Evolutionary conservation across 768 basidiomycete genomes (phyloP).

Genomic region (Glaciozyma martinii): DNA sequence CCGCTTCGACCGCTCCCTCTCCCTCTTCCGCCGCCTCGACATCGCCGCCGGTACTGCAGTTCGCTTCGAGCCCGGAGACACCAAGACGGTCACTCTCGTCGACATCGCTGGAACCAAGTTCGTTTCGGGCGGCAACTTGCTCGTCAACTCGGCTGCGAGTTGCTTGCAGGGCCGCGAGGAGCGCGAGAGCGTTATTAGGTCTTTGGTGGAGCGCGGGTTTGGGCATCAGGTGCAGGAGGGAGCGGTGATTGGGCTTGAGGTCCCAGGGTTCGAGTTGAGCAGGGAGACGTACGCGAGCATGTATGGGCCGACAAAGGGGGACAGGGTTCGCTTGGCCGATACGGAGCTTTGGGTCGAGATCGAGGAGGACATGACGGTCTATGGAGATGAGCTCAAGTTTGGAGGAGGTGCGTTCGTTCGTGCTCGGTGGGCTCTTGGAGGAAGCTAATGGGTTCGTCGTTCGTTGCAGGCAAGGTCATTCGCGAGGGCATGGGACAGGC

Average conservation of each 20-base stretch:
- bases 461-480: constrained; percentile 65
- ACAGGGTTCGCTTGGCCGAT: constrained; percentile 79
- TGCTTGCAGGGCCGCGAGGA: constrained; percentile 17
- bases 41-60: constrained; percentile 92
- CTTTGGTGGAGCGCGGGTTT: constrained; percentile 57
- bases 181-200: constrained; percentile 23
- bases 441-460: background rate
- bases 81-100: constrained; percentile 72
- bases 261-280: constrained; percentile 50
- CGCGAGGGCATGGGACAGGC: constrained; percentile 97
- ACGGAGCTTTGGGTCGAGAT: constrained; percentile 85
- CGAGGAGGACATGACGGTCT: constrained; percentile 76
- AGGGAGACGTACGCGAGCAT: constrained; percentile 76
- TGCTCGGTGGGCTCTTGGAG: background rate
- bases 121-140: constrained; percentile 57
- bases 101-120: constrained; percentile 61
- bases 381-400: constrained; percentile 97
- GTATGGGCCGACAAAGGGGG: constrained; percentile 91
- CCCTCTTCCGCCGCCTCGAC: constrained; percentile 79
- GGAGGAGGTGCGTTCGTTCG: constrained; percentile 60
- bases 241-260: constrained; percentile 39
- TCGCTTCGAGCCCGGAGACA: constrained; percentile 88
- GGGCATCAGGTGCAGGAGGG: constrained; percentile 60
- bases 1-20: constrained; percentile 67
- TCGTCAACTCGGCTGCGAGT: constrained; percentile 44